Evolutionary conservation across 257 asterid genomes (phyloP), one percentile per base, ranked within the genome.

Genomic region (Linderniella brevidens): DNA sequence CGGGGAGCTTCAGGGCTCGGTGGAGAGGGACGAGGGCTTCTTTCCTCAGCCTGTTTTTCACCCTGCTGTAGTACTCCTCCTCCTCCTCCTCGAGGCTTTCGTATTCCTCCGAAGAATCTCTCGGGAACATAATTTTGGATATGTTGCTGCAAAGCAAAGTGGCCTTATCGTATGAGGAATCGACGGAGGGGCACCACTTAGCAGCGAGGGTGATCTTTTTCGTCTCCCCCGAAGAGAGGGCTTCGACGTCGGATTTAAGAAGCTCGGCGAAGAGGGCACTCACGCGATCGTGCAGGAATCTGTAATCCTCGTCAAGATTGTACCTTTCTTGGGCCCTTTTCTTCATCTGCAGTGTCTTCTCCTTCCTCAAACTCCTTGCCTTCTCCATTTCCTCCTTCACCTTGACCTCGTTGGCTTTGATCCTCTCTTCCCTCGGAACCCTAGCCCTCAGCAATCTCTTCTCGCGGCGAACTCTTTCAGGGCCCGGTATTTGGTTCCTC

Each of bases 131-230:
- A 43, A 54, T 51, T 18, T 59, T 60, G 8, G 75, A 69, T 14
- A 78, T 53, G 61, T 64, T 66, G 39, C 65, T 75, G 11, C 82
- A 78, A 16, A 74, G 54, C 65, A 74, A 19, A 6, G 74, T 68
- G n/a, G 71, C 64, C 57, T 62, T 66, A 50, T 78, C 82, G 19
- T 74, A 78, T 0, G 80, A 68, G 0, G 83, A 74, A 59, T 71
- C 88, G 39, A 78, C 50, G 10, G 66, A 38, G 6, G 87, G 83
- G 38, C 80, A 78, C 87, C 82, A 77, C 40, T 74, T 77, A 1
- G 73, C 72, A 3, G 87, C 82, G 18, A 74, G 62, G 29, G 69
- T 66, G n/a, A 74, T 70, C 14, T 68, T 59, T 1, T 18, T 48
- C 4, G 37, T 20, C 17, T 68, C 49, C 1, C 69, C 69, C 3